phyloP scores from a whole-genome alignment of 192 early-diverging fungal genomes.

The Entomortierella chlamydospora region DNA sequence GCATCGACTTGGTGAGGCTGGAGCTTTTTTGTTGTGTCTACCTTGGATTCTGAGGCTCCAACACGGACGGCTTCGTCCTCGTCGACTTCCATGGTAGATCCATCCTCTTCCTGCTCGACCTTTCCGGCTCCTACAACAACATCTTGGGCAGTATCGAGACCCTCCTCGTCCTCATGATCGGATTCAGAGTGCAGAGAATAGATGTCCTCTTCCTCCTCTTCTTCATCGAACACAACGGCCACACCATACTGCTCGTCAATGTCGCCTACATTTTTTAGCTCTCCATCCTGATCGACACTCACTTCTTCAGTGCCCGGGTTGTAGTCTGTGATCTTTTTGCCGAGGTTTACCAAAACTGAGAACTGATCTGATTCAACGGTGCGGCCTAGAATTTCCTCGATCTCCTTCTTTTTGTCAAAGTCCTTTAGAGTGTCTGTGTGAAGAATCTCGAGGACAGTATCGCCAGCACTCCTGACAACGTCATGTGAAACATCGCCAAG shows the following conservation, averaged over 20 bases:
- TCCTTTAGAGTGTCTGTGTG: constrained; percentile 90
- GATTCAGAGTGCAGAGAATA: constrained; percentile 74
- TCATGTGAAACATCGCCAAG: constrained; percentile 94
- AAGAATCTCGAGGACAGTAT: constrained; percentile 83
- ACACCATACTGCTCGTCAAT: constrained; percentile 92
- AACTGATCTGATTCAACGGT: constrained; percentile 82
- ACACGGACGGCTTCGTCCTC: constrained; percentile 69
- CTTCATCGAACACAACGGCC: constrained; percentile 96
- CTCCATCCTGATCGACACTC: constrained; percentile 69
- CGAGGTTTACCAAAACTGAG: constrained; percentile 89
- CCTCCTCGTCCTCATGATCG: constrained; percentile 70
- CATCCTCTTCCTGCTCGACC: constrained; percentile 63
- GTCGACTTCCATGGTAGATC: constrained; percentile 60
- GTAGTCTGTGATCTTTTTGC: constrained; percentile 96
- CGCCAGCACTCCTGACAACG: constrained; percentile 89
- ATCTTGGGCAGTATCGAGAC: constrained; percentile 56
- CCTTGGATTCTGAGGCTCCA: constrained; percentile 56
- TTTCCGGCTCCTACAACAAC: constrained; percentile 50
- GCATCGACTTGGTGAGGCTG: constrained; percentile 91
- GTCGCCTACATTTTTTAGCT: constrained; percentile 60
- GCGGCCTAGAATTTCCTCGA: constrained; percentile 79
- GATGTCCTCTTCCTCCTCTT: constrained; percentile 88
- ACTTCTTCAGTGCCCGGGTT: constrained; percentile 60
- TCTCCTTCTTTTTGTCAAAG: constrained; percentile 86
- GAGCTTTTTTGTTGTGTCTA: constrained; percentile 57